Conservation (phyloP, 202 grass and related monocot species). For the Panicum hallii region DNA sequence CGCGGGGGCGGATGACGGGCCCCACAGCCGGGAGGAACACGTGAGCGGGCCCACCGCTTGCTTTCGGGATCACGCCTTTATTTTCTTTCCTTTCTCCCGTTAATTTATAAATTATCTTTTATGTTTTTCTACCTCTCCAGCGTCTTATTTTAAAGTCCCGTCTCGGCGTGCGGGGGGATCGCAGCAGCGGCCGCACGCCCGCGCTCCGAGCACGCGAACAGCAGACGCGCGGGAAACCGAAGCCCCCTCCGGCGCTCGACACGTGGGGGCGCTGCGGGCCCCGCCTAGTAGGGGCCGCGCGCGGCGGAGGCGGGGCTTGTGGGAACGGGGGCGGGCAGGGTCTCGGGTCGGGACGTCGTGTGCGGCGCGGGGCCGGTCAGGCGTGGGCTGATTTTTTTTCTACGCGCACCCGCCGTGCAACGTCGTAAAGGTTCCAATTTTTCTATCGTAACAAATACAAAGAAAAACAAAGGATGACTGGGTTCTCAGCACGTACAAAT, state of each 20-base stretch:
- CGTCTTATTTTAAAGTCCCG: slow-evolving; percentile 38
- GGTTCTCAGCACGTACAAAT: too few species aligned
- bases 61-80: slow-evolving; percentile 39
- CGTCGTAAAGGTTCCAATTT: too few species aligned
- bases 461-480: not conserved
- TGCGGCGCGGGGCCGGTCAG: not conserved
- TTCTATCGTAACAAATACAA: not conserved
- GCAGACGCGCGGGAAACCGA: not conserved
- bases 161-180: slow-evolving; percentile 35
- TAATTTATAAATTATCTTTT: too few species aligned
- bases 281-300: not conserved
- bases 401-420: not conserved
- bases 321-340: not conserved
- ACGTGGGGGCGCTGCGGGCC: not conserved
- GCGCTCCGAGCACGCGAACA: not conserved
- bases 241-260: not conserved
- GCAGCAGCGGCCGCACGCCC: not conserved
- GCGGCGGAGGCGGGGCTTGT: not conserved
- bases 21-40: slow-evolving; percentile 34
- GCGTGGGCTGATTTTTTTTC: not conserved
- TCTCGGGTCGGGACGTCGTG: not conserved
- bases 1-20: not conserved
- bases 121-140: not conserved
- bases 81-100: not conserved
- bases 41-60: slow-evolving; percentile 44